These are phyloP conservation scores for Pseudoturritis turrita DNA, from an alignment of 345 rosid species.

Conservation along the genomic window DNA sequence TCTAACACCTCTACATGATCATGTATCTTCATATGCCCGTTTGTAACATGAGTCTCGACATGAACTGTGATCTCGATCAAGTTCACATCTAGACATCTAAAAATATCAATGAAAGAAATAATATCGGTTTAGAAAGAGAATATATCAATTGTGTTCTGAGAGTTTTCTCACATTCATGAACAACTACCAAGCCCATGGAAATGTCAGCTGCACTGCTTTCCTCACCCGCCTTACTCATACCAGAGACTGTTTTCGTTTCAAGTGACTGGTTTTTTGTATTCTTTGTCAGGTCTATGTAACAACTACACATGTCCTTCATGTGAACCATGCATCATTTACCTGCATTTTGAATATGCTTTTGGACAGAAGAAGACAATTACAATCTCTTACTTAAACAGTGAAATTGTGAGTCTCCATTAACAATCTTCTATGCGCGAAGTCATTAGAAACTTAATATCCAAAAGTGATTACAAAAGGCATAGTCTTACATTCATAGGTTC, in stretches of 20 bases:
- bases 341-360: too few species aligned
- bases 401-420: too few species aligned
- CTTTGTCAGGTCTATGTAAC: conserved; percentile 60
- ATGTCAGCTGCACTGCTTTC: conserved; percentile 19
- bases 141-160: background rate
- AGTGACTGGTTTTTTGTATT: conserved; percentile 41
- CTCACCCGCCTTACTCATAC: conserved; percentile 21
- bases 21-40: too few species aligned
- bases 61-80: conserved; percentile 79
- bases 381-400: too few species aligned
- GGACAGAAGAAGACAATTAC: too few species aligned
- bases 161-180: conserved; percentile 32
- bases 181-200: conserved; percentile 35
- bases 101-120: background rate
- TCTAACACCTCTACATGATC: background rate
- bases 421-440: too few species aligned
- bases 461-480: too few species aligned
- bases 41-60: conserved; percentile 55
- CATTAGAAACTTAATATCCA: too few species aligned
- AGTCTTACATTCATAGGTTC: too few species aligned
- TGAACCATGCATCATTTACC: too few species aligned
- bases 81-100: conserved; percentile 68
- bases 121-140: background rate
- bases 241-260: background rate
- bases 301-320: conserved; percentile 66